Evolutionary conservation across 208 protist genomes (phyloP), one percentile per base, ranked within the genome.

Genomic region (Vickermania ingenoplastis): DNA sequence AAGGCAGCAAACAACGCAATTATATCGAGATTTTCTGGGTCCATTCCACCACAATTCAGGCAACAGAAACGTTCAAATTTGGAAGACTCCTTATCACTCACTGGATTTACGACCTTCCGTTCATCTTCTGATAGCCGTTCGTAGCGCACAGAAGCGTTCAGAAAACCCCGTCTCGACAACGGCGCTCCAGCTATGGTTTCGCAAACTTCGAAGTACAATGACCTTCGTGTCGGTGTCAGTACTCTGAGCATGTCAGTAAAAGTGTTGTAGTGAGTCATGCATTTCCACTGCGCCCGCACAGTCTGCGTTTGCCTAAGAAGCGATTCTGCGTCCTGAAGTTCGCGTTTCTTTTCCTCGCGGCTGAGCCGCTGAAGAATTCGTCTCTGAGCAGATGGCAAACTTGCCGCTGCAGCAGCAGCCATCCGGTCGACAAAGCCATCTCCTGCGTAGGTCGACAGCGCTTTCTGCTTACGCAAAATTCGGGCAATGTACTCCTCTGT

Each of bases 61-160:
- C 71, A 79, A 59, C 86, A 92, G 57, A 85, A 90, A 1, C 56
- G 68, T 57, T 92, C 86, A 53, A 92, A 92, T 5, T 30, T 54
- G 5, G 73, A 49, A 1, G 77, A 63, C 56, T 92, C 86, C 2
- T 64, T 52, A 41, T 86, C 71, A 14, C 73, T 73, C 48, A 92
- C 86, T 24, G 86, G 86, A 56, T 59, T 71, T 61, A 88, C 87
- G n/a, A 78, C 55, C n/a, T 64, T 28, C 24, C 36, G 65, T 29
- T 77, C 48, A 22, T 74, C 59, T 21, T 56, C 50, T 0, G 70
- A 63, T 13, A 92, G 67, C 1, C 30, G 17, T 7, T 69, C 45
- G 51, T 75, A 92, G 7, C 50, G 50, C 7, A 45, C 11, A 45
- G 11, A 7, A n/a, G 36, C 36, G 11, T 45, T 45, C 36, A 45